Conservation (phyloP, 2,329 filamentous ascomycete genomes). For the Beauveria sp. region DNA sequence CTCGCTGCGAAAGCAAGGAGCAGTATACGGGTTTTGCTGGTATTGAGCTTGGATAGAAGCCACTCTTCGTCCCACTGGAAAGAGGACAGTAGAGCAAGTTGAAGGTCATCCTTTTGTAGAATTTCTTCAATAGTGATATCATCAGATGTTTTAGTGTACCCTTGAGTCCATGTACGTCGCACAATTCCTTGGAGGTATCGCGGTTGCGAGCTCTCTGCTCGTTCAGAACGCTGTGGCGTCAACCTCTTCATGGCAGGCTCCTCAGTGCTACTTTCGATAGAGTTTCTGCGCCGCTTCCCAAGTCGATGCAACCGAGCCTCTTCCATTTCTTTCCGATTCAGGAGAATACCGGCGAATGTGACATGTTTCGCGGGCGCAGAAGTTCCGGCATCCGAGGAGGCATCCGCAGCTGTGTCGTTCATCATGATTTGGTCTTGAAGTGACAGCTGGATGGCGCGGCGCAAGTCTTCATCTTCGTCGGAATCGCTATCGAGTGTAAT, state of each 20-base stretch:
- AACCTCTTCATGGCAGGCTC: not conserved
- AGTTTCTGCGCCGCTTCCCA: conserved; percentile 41
- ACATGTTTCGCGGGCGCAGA: not conserved
- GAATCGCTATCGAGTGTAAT: conserved; percentile 24
- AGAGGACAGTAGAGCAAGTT: conserved; percentile 75
- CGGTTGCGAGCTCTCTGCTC: conserved; percentile 13
- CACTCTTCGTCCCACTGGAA: conserved; percentile 82
- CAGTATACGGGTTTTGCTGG: conserved; percentile 51
- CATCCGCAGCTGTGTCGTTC: conserved; percentile 1
- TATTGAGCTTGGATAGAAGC: conserved; percentile 65
- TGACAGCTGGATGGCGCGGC: conserved; percentile 53
- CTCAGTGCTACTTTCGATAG: conserved; percentile 2
- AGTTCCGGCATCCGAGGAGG: not conserved
- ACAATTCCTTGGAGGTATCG: conserved; percentile 55
- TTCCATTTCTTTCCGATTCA: conserved; percentile 81
- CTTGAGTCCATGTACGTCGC: conserved; percentile 72
- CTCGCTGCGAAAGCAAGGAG: conserved; percentile 49
- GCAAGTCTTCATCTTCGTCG: conserved; percentile 53
- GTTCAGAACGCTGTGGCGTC: not conserved
- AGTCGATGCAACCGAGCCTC: conserved; percentile 67
- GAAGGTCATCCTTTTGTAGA: conserved; percentile 62
- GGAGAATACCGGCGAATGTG: conserved; percentile 36
- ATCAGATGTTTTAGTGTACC: conserved; percentile 51
- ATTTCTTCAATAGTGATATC: conserved; percentile 88
- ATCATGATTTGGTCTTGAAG: conserved; percentile 27